These are phyloP conservation scores for Lotus japonicus DNA, from an alignment of 306 rosid species.

Conservation along the genomic window DNA sequence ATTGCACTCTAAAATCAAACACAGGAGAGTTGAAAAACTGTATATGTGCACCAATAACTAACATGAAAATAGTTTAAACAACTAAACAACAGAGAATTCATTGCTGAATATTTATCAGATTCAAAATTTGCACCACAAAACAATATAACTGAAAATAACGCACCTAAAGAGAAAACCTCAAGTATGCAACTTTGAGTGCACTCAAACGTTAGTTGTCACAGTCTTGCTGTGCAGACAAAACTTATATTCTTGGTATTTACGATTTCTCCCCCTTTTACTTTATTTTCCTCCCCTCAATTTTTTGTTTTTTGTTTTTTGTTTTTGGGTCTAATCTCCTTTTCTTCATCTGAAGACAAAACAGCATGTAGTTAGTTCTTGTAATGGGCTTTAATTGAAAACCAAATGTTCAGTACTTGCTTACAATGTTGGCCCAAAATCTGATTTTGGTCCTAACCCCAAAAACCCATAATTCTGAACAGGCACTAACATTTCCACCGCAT, in stretches of 20 bases:
- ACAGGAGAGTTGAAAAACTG: neutral
- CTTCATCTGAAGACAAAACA: neutral
- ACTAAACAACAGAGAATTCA: neutral
- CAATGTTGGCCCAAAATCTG: neutral
- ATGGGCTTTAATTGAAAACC: neutral
- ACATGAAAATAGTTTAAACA: neutral
- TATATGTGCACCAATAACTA: neutral
- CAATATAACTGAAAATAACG: neutral
- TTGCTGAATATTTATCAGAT: neutral
- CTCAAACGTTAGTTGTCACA: neutral
- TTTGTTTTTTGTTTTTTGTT: too few species aligned
- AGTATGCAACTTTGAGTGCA: neutral
- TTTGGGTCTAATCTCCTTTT: neutral
- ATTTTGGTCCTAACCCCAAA: neutral
- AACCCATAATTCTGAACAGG: neutral
- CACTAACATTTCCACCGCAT: neutral
- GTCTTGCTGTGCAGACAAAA: neutral
- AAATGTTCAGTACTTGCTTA: too few species aligned
- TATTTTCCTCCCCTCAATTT: too few species aligned
- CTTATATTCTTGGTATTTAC: neutral
- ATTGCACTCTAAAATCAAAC: neutral
- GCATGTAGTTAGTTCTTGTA: neutral
- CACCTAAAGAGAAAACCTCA: slow-evolving; percentile 5
- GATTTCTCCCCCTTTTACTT: too few species aligned
- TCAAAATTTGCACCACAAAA: neutral